A percentile compares a stretch with the other conserved stretches of the same genome.
phyloP scores from a whole-genome alignment of 2,329 filamentous ascomycete species.

The Penicillium sp. region DNA sequence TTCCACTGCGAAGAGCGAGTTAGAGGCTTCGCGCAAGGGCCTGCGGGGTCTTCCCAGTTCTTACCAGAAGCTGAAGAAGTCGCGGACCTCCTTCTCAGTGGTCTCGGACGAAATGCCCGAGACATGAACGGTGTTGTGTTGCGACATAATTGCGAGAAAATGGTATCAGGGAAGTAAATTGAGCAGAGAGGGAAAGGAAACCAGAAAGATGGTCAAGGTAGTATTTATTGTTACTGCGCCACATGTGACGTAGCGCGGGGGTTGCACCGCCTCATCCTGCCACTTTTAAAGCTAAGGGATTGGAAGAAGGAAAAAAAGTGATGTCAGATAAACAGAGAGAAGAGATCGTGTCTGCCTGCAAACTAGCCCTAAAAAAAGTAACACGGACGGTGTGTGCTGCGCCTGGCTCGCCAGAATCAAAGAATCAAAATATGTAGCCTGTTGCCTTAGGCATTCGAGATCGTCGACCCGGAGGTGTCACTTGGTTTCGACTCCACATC shows the following conservation, averaged over 20 bases:
- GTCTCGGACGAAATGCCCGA: constrained; percentile 80
- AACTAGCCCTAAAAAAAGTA: constrained; percentile 9
- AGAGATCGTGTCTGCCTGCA: constrained; percentile 14
- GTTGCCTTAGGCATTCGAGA: too few species aligned
- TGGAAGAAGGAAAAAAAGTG: background rate
- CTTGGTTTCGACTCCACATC: constrained; percentile 2
- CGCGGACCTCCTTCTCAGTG: constrained; percentile 81
- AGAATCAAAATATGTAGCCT: too few species aligned
- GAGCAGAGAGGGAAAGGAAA: constrained; percentile 3
- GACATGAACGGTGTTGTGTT: constrained; percentile 67
- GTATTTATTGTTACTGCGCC: constrained; percentile 23
- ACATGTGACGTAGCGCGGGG: constrained; percentile 32
- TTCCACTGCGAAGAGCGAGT: constrained; percentile 59
- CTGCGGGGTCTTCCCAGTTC: constrained; percentile 23
- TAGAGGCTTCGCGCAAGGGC: constrained; percentile 6
- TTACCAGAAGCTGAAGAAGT: constrained; percentile 96
- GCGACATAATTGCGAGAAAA: constrained; percentile 48
- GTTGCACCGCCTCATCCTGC: constrained; percentile 22
- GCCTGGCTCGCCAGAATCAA: constrained; percentile 3
- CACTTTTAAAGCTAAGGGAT: background rate
- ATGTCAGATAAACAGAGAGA: background rate
- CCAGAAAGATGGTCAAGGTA: constrained; percentile 5
- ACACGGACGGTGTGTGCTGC: constrained; percentile 1
- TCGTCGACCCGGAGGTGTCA: background rate
- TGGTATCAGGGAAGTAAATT: background rate